A percentile compares a stretch with the other conserved stretches of the same genome.
phyloP scores from a whole-genome alignment of 73 alveolate species.

The Paramecium octaurelia region DNA sequence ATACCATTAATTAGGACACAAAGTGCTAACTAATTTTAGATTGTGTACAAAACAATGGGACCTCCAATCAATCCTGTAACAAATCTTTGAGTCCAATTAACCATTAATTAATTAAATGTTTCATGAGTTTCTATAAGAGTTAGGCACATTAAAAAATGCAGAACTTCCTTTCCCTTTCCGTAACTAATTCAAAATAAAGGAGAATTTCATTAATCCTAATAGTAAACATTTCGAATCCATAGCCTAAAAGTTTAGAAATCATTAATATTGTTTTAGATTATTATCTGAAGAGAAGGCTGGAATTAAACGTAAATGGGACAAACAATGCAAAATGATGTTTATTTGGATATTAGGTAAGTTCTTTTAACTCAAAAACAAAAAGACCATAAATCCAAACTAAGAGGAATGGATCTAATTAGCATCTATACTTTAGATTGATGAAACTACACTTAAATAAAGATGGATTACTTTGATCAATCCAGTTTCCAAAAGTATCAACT shows the following conservation, averaged over 20 bases:
- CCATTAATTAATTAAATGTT: conserved; percentile 7
- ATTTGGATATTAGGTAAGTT: conserved; percentile 32
- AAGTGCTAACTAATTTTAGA: not conserved
- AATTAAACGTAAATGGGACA: conserved; percentile 30
- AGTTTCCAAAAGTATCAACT: conserved; percentile 8
- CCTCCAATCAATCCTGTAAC: conserved; percentile 20
- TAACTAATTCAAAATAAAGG: conserved; percentile 22
- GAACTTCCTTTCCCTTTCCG: not conserved
- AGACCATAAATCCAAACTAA: conserved; percentile 6
- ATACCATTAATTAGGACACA: not conserved
- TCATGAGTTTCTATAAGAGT: not conserved
- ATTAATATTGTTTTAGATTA: not conserved
- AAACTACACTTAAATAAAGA: conserved; percentile 25
- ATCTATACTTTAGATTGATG: not conserved
- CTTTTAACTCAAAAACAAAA: conserved; percentile 29
- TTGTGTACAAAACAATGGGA: not conserved
- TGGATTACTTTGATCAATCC: conserved; percentile 43
- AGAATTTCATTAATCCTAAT: conserved; percentile 44
- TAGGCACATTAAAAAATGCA: conserved; percentile 4
- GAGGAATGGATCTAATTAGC: conserved; percentile 39
- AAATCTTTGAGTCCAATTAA: conserved; percentile 41
- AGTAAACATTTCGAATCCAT: conserved; percentile 30
- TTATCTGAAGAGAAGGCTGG: conserved; percentile 33
- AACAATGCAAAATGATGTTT: conserved; percentile 31
- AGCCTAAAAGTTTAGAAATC: not conserved